phyloP scores from a whole-genome alignment of 768 basidiomycete species.

The Sistotremastrum niveocremeum region DNA sequence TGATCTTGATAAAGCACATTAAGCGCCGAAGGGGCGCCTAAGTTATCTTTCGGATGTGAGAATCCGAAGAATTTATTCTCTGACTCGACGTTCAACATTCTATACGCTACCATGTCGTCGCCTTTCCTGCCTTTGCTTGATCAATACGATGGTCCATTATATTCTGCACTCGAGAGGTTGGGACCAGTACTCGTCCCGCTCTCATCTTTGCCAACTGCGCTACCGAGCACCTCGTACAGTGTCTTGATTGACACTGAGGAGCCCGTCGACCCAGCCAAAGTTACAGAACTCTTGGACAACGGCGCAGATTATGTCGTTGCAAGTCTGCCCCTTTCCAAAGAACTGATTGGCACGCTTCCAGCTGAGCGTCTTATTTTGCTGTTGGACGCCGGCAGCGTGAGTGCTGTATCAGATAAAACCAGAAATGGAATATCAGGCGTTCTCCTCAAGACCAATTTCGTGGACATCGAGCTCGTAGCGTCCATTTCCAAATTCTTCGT shows the following conservation, averaged over 20 bases:
- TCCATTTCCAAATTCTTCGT: slow-evolving; percentile 67
- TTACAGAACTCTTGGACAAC: slow-evolving; percentile 55
- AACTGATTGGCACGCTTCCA: slow-evolving; percentile 54
- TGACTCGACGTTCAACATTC: no score
- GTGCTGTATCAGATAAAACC: slow-evolving; percentile 61
- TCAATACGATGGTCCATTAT: slow-evolving; percentile 30
- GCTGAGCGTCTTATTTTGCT: slow-evolving; percentile 61
- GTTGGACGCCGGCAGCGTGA: slow-evolving; percentile 59
- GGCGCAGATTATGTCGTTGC: slow-evolving; percentile 76
- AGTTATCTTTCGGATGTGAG: no score
- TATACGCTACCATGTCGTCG: slow-evolving; percentile 13
- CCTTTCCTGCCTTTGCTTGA: slow-evolving; percentile 53
- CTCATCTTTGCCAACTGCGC: slow-evolving; percentile 13
- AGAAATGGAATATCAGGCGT: slow-evolving; percentile 67
- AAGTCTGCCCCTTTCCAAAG: slow-evolving; percentile 48
- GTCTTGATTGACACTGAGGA: slow-evolving; percentile 42
- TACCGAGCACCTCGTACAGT: slow-evolving; percentile 24
- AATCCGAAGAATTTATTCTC: no score
- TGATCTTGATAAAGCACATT: no score
- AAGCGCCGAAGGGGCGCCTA: no score
- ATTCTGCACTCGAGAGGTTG: slow-evolving; percentile 54
- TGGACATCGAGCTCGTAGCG: slow-evolving; percentile 64
- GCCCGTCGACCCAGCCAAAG: slow-evolving; percentile 35
- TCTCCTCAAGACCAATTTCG: slow-evolving; percentile 57
- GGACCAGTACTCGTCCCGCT: slow-evolving; percentile 56